Conservation (phyloP, 176 grass and related monocot species). For the Bolboschoenus planiculmis region DNA sequence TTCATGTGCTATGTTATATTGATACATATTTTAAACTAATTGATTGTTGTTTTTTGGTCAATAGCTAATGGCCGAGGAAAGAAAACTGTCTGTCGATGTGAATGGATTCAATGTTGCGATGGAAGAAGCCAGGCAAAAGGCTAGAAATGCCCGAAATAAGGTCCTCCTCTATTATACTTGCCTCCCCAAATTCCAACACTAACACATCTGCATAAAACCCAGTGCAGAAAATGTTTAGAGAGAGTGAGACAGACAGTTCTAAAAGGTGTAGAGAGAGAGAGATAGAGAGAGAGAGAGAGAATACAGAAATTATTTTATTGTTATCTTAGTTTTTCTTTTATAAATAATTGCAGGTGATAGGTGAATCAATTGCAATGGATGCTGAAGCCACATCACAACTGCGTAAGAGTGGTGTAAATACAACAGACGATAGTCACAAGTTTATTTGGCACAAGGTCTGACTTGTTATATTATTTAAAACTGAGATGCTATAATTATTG, state of each 20-base stretch:
- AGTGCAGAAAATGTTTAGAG: neutral
- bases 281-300: no score
- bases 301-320: neutral
- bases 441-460: slow-evolving; percentile 73
- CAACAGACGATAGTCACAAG: slow-evolving; percentile 78
- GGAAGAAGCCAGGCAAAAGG: slow-evolving; percentile 91
- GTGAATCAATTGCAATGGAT: slow-evolving; percentile 66
- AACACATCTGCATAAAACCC: neutral
- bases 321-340: slow-evolving; percentile 6
- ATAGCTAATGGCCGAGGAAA: slow-evolving; percentile 86
- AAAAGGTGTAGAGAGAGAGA: neutral
- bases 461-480: neutral
- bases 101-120: slow-evolving; percentile 71
- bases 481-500: neutral
- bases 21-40: neutral
- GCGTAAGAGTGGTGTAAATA: slow-evolving; percentile 43
- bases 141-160: slow-evolving; percentile 82
- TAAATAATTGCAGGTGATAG: slow-evolving; percentile 42
- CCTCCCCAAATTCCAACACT: neutral
- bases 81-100: slow-evolving; percentile 57
- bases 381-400: slow-evolving; percentile 72
- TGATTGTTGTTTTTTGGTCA: neutral
- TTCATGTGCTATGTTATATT: slow-evolving; percentile 11
- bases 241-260: neutral
- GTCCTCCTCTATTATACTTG: slow-evolving; percentile 31